Percentiles rank a stretch among this genome's conserved stretches.
These are phyloP conservation scores for Millerago galiae DNA, from an alignment of 805 yeast species.

Conservation along the genomic window DNA sequence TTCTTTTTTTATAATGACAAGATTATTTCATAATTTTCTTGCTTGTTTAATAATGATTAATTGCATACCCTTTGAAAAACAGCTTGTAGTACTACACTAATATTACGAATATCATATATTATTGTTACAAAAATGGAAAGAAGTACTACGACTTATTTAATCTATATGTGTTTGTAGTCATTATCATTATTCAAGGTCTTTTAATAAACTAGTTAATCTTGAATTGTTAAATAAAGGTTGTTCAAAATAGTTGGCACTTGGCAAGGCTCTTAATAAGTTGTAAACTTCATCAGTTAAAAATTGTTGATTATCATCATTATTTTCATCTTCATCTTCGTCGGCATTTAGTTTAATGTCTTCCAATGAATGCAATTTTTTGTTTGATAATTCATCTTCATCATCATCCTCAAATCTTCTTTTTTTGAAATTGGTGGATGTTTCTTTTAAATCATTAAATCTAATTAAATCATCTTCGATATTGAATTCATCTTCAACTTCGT, in stretches of 20 bases:
- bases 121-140: background rate
- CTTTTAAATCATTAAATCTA: slow-evolving; percentile 24
- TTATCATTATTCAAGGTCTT: background rate
- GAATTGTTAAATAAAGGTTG: slow-evolving; percentile 48
- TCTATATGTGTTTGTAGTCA: background rate
- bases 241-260: slow-evolving; percentile 46
- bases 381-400: background rate
- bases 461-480: slow-evolving; percentile 19
- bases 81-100: too few relatives aligned
- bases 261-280: slow-evolving; percentile 50
- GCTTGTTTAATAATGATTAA: background rate
- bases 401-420: slow-evolving; percentile 20
- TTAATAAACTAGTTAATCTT: slow-evolving; percentile 30
- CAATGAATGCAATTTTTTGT: background rate
- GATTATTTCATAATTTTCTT: background rate
- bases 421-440: slow-evolving; percentile 1
- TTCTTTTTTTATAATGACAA: background rate
- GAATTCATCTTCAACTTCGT: slow-evolving; percentile 15
- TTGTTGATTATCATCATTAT: slow-evolving; percentile 9
- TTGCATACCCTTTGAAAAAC: background rate
- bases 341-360: background rate
- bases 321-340: slow-evolving; percentile 4
- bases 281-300: slow-evolving; percentile 36
- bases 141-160: background rate
- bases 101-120: too few relatives aligned